Percentiles rank a stretch among this genome's conserved stretches.
Conservation (phyloP, 2,329 filamentous ascomycete species). For the Paracoccidioides lutzii region DNA sequence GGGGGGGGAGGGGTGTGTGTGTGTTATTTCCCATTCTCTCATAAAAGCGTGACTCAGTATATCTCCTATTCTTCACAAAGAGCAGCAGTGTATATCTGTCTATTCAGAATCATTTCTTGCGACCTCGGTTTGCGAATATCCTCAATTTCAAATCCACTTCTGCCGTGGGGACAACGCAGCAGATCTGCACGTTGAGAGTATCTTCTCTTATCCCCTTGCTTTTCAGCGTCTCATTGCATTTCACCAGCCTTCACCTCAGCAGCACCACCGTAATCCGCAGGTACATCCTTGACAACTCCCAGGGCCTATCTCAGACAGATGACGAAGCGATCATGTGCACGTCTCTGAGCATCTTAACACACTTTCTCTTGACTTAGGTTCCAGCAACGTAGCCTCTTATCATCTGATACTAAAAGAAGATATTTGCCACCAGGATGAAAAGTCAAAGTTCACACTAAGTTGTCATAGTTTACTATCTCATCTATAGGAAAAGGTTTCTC, state of each 20-base stretch:
- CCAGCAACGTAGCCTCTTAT: constrained; percentile 76
- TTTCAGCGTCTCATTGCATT: neutral
- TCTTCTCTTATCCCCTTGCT: neutral
- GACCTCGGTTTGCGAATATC: constrained; percentile 47
- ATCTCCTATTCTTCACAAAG: too few relatives aligned
- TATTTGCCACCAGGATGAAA: constrained; percentile 80
- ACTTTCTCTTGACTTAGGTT: constrained; percentile 66
- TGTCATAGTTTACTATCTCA: constrained; percentile 72
- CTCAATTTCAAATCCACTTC: constrained; percentile 63
- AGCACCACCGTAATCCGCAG: constrained; percentile 1
- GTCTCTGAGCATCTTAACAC: constrained; percentile 60
- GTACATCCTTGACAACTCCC: constrained; percentile 47
- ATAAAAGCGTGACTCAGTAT: too few relatives aligned
- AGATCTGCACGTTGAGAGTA: constrained; percentile 43
- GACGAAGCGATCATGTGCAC: constrained; percentile 64
- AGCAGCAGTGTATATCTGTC: too few relatives aligned
- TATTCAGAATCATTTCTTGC: too few relatives aligned
- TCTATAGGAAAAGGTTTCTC: too few relatives aligned
- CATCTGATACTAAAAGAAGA: constrained; percentile 62
- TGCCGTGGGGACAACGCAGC: constrained; percentile 67
- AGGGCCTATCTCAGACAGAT: constrained; percentile 71
- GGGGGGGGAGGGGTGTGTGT: too few relatives aligned
- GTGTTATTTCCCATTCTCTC: too few relatives aligned
- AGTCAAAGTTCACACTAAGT: constrained; percentile 66
- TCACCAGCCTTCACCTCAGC: neutral